phyloP scores from a whole-genome alignment of 2,329 filamentous ascomycete genomes.

The Ophiostoma fasciatum region DNA sequence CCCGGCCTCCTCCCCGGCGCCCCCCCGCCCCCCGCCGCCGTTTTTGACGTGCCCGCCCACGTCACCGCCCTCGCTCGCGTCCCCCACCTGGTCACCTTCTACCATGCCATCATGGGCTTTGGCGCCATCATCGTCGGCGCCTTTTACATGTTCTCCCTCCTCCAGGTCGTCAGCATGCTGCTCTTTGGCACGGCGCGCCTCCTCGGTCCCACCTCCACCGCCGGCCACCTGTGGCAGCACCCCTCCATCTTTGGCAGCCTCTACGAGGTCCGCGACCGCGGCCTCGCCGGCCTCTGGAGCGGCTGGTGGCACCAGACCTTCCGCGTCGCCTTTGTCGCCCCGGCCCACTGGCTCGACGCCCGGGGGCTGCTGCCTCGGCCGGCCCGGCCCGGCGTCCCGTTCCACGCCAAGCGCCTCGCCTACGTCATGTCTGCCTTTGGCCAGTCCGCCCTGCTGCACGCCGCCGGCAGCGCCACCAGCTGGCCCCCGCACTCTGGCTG shows the following conservation, averaged over 20 bases:
- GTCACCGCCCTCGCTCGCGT: too few species aligned
- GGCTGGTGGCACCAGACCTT: slow-evolving; percentile 87
- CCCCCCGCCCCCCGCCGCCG: slow-evolving; percentile 31
- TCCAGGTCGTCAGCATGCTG: slow-evolving; percentile 18
- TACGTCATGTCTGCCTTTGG: slow-evolving; percentile 39
- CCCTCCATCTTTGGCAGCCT: slow-evolving; percentile 42
- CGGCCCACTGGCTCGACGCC: slow-evolving; percentile 32
- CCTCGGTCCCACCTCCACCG: slow-evolving; percentile 18
- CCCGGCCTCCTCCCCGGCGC: slow-evolving; percentile 15
- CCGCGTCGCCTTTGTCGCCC: slow-evolving; percentile 54
- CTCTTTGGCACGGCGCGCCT: too few species aligned
- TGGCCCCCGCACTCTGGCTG: slow-evolving; percentile 33
- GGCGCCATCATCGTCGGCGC: slow-evolving; percentile 40
- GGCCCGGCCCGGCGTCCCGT: too few species aligned
- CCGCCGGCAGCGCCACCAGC: slow-evolving; percentile 51
- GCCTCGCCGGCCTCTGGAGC: slow-evolving; percentile 71
- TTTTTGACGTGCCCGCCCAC: too few species aligned
- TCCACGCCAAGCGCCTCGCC: neutral
- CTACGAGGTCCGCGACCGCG: slow-evolving; percentile 44
- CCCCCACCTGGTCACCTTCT: neutral
- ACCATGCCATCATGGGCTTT: slow-evolving; percentile 43
- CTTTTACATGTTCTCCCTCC: slow-evolving; percentile 44
- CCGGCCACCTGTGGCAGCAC: slow-evolving; percentile 35
- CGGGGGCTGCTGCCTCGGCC: slow-evolving; percentile 25
- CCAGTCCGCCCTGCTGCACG: slow-evolving; percentile 56